phyloP scores from a whole-genome alignment of 2,329 filamentous ascomycete species.

The Aspergillus quadricinctus region DNA sequence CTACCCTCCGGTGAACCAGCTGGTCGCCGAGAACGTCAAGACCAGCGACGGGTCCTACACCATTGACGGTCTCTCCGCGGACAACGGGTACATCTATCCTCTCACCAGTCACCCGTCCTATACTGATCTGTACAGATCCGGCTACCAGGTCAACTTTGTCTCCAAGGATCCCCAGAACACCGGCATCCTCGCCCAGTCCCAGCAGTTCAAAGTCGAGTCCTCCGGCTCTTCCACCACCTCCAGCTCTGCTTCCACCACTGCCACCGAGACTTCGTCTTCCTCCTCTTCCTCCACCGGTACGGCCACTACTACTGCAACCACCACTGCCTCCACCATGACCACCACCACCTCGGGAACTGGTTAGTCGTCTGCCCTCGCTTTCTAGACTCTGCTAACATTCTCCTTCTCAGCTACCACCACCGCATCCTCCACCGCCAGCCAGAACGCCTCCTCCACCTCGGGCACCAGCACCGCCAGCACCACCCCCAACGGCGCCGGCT shows the following conservation, averaged over 20 bases:
- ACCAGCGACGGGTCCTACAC: slow-evolving; percentile 32
- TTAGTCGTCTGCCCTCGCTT: slow-evolving; percentile 18
- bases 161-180: slow-evolving; percentile 28
- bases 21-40: slow-evolving; percentile 34
- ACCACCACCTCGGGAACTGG: slow-evolving; percentile 8
- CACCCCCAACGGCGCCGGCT: slow-evolving; percentile 8
- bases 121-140: slow-evolving; percentile 18
- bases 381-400: slow-evolving; percentile 12
- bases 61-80: slow-evolving; percentile 22
- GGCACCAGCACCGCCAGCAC: slow-evolving; percentile 4
- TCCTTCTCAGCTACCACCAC: slow-evolving; percentile 9
- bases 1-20: slow-evolving; percentile 29
- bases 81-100: slow-evolving; percentile 19
- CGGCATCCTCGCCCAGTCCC: slow-evolving; percentile 42
- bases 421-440: slow-evolving; percentile 12
- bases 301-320: slow-evolving; percentile 4
- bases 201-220: slow-evolving; percentile 28
- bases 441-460: neutral
- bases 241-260: slow-evolving; percentile 7
- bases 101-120: neutral
- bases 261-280: slow-evolving; percentile 14
- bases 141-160: slow-evolving; percentile 42
- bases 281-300: slow-evolving; percentile 3
- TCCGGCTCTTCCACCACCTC: slow-evolving; percentile 8
- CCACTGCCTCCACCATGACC: slow-evolving; percentile 4